Evolutionary conservation across 257 asterid genomes (phyloP).

Genomic region (Ajuga chamaepitys): DNA sequence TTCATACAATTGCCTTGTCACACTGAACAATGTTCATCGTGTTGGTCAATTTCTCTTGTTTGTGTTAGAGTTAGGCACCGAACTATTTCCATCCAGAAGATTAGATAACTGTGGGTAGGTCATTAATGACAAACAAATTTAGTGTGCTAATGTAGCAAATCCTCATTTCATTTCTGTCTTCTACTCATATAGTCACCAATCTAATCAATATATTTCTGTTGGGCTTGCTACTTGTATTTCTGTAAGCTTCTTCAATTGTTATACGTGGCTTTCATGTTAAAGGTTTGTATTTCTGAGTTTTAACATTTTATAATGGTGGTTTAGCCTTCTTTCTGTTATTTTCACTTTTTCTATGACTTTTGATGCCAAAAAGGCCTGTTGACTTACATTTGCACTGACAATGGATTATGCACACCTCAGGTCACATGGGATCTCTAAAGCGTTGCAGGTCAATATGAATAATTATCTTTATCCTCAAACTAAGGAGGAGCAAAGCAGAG

Average conservation of each 20-base stretch:
- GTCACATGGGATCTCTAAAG: slow-evolving; percentile 55
- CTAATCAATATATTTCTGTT: not conserved
- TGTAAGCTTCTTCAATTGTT: not conserved
- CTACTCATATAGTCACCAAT: not conserved
- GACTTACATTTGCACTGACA: not conserved
- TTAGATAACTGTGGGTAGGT: not conserved
- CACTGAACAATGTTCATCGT: not conserved
- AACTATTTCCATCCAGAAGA: not conserved
- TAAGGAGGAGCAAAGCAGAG: slow-evolving; percentile 31
- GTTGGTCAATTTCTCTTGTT: not conserved
- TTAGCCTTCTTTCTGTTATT: not conserved
- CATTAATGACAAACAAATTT: not conserved
- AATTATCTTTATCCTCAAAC: slow-evolving; percentile 19
- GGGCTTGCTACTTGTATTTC: not conserved
- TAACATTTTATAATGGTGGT: not conserved
- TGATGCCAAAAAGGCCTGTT: not conserved
- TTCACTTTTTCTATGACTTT: not conserved
- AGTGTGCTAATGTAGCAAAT: not conserved
- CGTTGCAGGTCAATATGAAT: slow-evolving; percentile 24
- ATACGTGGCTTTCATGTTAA: not conserved
- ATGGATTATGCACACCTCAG: slow-evolving; percentile 29
- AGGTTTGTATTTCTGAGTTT: not conserved
- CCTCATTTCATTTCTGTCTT: not conserved
- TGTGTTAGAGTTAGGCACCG: not conserved
- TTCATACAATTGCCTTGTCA: too few species aligned